phyloP scores from a whole-genome alignment of 2,329 filamentous ascomycete genomes.

The Fusarium falciforme region DNA sequence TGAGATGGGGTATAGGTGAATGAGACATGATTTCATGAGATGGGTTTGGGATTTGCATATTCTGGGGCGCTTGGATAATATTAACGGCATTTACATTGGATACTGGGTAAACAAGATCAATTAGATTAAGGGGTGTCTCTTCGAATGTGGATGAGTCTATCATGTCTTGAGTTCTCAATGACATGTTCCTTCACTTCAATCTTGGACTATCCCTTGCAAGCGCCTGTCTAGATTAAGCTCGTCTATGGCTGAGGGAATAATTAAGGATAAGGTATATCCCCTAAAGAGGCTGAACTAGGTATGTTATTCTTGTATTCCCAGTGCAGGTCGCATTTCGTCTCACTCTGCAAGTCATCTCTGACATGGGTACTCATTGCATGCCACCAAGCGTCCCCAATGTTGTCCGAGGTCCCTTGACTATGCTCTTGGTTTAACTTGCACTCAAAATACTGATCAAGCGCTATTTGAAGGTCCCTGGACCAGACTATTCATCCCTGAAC shows the following conservation, averaged over 20 bases:
- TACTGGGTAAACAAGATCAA: neutral
- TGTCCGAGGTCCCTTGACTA: too few relatives aligned
- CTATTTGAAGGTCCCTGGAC: too few relatives aligned
- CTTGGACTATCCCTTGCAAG: neutral
- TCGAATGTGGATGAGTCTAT: neutral
- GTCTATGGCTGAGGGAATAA: neutral
- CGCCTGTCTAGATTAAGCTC: neutral
- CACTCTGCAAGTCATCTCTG: neutral
- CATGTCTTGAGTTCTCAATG: neutral
- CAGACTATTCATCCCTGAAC: too few relatives aligned
- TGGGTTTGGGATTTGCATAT: neutral
- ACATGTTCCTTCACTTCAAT: too few relatives aligned
- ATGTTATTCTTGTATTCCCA: neutral
- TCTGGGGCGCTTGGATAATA: neutral
- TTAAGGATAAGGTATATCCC: neutral
- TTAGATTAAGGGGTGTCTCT: neutral
- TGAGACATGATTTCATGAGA: neutral
- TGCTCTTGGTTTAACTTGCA: too few relatives aligned
- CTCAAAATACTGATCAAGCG: too few relatives aligned
- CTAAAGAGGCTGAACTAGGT: neutral
- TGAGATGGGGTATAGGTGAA: constrained; percentile 15
- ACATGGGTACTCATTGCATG: neutral
- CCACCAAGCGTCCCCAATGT: neutral
- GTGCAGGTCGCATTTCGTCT: neutral
- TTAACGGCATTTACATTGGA: neutral